Evolutionary conservation across 176 grass and related monocot genomes (phyloP), one percentile per base, ranked within the genome.

Genomic region (Coix lacrymajobi): DNA sequence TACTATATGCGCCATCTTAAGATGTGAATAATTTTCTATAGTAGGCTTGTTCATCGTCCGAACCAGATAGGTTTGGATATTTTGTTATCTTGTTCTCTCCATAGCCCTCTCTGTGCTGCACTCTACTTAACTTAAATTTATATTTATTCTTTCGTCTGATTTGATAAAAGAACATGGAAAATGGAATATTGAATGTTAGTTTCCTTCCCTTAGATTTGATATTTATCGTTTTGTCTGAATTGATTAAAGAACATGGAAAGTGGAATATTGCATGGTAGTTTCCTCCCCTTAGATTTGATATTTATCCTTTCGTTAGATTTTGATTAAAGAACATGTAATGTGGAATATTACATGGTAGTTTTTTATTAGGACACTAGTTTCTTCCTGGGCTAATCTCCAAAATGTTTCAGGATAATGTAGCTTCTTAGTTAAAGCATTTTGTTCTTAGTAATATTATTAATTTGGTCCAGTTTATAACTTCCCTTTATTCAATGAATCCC

Each of bases 151-250:
- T 68, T 36, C 20, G 5, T 45, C 51, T 76, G n/a, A 43, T 36
- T 44, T 68, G 61, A 40, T 44, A 62, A 28, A 60, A 82, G n/a
- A 87, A 87, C 37, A 69, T 79, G 22, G 9, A 51, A 57, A 25
- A 8, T n/a, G 29, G 45, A n/a, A 4, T 63, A 31, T 60, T 20
- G 2, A 24, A 57, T 71, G 8, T 4, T 51, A 28, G 14, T 66
- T 80, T 75, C 65, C 39, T 58, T 11, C 3, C 54, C 9, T 58
- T 58, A 25, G n/a, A 58, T 58, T 58, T 58, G 22, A 58, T 25
- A 58, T 58, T 25, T 83, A 25, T 71, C 34, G 16, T 75, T 68
- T 36, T 14, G 8, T 34, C 62, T 76, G n/a, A 52, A 44, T 65
- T 60, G 49, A 32, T 44, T 70, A 22, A 64, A 76, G n/a, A 87